Percentiles rank a stretch among this genome's conserved stretches.
Evolutionary conservation across 208 protist species (phyloP).

Genomic region (Strigomonas culicis): DNA sequence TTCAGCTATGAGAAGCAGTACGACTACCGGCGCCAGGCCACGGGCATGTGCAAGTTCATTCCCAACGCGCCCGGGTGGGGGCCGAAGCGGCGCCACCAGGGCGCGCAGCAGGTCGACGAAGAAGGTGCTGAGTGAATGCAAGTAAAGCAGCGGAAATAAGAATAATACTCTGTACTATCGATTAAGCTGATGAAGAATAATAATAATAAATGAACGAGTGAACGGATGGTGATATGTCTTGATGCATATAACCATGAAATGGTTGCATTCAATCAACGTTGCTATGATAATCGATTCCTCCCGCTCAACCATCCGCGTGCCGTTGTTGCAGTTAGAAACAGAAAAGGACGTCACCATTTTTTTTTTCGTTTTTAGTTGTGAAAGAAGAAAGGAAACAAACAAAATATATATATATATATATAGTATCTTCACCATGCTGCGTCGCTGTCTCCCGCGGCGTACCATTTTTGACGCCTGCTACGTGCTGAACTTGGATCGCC

Average conservation of each 20-base stretch:
- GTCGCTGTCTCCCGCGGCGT: slow-evolving; percentile 12
- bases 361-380: neutral
- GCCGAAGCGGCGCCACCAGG: slow-evolving; percentile 78
- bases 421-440: slow-evolving; percentile 28
- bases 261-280: too few relatives aligned
- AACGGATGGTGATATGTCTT: neutral
- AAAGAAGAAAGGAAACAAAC: slow-evolving; percentile 9
- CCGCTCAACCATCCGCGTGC: too few relatives aligned
- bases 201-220: neutral
- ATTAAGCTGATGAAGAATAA: neutral
- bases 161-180: neutral
- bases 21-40: slow-evolving; percentile 72
- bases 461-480: slow-evolving; percentile 89
- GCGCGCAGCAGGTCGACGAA: slow-evolving; percentile 29
- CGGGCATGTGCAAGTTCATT: slow-evolving; percentile 84
- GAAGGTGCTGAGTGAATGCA: slow-evolving; percentile 6
- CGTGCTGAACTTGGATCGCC: slow-evolving; percentile 86
- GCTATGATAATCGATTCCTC: too few relatives aligned
- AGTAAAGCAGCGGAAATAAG: slow-evolving; percentile 4
- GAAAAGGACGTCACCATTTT: too few relatives aligned
- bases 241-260: neutral
- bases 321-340: too few relatives aligned
- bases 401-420: neutral
- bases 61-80: slow-evolving; percentile 88
- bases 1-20: slow-evolving; percentile 77